These are phyloP conservation scores for Chytriomyces hyalinus DNA, from an alignment of 192 early-diverging fungal species.

Conservation along the genomic window DNA sequence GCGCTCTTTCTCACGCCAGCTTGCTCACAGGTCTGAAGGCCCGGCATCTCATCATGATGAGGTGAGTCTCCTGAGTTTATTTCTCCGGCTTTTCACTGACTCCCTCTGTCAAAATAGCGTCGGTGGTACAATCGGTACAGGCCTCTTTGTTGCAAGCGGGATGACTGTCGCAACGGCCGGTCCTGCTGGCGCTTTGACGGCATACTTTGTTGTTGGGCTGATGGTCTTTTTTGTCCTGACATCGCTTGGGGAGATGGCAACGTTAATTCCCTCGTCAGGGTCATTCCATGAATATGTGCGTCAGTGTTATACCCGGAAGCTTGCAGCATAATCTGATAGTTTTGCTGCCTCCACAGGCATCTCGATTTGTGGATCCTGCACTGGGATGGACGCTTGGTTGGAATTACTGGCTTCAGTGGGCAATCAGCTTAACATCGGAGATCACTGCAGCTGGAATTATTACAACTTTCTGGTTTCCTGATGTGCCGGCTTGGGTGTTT, in stretches of 20 bases:
- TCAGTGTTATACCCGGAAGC: constrained; percentile 52
- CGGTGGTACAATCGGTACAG: constrained; percentile 73
- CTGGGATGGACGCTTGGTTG: constrained; percentile 66
- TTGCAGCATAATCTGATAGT: background rate
- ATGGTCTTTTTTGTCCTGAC: constrained; percentile 68
- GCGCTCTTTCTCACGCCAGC: background rate
- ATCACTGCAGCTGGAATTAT: constrained; percentile 81
- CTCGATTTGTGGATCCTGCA: constrained; percentile 78
- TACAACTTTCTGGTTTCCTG: constrained; percentile 71
- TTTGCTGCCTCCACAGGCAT: constrained; percentile 39
- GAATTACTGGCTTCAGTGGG: constrained; percentile 75
- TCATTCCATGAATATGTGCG: constrained; percentile 49
- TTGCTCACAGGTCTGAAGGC: constrained; percentile 25
- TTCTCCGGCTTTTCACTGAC: background rate
- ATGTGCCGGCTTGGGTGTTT: constrained; percentile 58
- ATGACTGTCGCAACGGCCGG: constrained; percentile 75
- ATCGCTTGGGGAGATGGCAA: constrained; percentile 86
- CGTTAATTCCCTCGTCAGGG: constrained; percentile 80
- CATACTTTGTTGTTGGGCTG: constrained; percentile 67
- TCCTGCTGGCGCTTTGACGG: constrained; percentile 76
- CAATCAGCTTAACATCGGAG: constrained; percentile 72
- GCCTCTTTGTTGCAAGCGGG: constrained; percentile 61
- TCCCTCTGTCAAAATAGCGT: constrained; percentile 60
- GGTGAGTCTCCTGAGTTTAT: background rate
- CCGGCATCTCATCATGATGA: constrained; percentile 41